These are phyloP conservation scores for Bipolaris victoriae DNA, from an alignment of 2,329 filamentous ascomycete genomes.

Conservation along the genomic window DNA sequence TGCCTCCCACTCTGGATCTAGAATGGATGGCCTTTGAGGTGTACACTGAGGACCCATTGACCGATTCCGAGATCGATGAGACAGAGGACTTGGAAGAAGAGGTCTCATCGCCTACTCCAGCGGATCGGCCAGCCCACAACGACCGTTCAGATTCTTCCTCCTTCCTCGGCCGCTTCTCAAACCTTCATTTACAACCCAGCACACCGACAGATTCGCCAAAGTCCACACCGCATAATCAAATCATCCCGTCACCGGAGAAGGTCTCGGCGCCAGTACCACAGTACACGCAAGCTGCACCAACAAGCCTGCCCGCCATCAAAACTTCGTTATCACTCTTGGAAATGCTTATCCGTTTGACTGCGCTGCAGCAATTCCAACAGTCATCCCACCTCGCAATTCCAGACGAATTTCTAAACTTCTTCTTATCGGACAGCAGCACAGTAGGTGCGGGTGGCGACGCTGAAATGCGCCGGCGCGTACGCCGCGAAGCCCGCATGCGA, in stretches of 20 bases:
- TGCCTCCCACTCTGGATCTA: slow-evolving; percentile 78
- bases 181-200: slow-evolving; percentile 51
- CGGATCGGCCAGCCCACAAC: slow-evolving; percentile 20
- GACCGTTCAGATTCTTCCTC: slow-evolving; percentile 48
- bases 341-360: slow-evolving; percentile 83
- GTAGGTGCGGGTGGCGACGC: slow-evolving; percentile 69
- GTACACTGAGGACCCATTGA: slow-evolving; percentile 68
- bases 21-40: slow-evolving; percentile 95
- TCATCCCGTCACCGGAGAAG: slow-evolving; percentile 37
- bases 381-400: slow-evolving; percentile 86
- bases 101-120: slow-evolving; percentile 23
- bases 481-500: slow-evolving; percentile 64
- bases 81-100: slow-evolving; percentile 31
- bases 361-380: slow-evolving; percentile 91
- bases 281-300: slow-evolving; percentile 13
- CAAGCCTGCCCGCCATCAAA: slow-evolving; percentile 59
- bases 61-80: slow-evolving; percentile 59
- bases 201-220: slow-evolving; percentile 28
- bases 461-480: slow-evolving; percentile 64
- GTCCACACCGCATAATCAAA: slow-evolving; percentile 31
- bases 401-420: slow-evolving; percentile 88
- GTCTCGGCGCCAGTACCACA: slow-evolving; percentile 16
- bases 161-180: slow-evolving; percentile 53
- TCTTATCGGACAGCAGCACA: slow-evolving; percentile 72
- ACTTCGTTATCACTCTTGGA: slow-evolving; percentile 82